These are phyloP conservation scores for Triticum urartu DNA, from an alignment of 176 grass and related monocot genomes.

Conservation along the genomic window DNA sequence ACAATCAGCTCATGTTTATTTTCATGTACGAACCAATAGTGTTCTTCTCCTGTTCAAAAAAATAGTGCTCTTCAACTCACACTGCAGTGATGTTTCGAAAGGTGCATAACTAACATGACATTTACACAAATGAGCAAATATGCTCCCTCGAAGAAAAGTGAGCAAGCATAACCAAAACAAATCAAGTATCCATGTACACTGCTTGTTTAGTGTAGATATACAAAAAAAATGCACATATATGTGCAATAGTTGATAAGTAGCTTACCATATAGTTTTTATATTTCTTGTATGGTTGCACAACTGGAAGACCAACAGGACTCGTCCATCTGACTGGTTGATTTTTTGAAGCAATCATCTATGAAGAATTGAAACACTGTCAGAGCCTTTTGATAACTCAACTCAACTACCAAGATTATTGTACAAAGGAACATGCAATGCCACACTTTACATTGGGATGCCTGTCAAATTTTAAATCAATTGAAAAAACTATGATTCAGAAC, in stretches of 20 bases:
- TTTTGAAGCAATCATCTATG: conserved; percentile 86
- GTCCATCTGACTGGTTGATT: conserved; percentile 94
- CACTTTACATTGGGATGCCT: background rate
- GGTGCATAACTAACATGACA: background rate
- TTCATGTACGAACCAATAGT: too few relatives aligned
- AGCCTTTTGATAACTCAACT: conserved; percentile 21
- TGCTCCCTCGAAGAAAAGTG: background rate
- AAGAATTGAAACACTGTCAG: conserved; percentile 22
- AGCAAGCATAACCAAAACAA: background rate
- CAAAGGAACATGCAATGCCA: background rate
- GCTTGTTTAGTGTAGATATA: conserved; percentile 6
- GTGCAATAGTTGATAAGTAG: conserved; percentile 31
- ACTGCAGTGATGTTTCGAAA: background rate
- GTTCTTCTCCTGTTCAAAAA: background rate
- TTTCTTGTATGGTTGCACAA: conserved; percentile 94
- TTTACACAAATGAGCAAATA: background rate
- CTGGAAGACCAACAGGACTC: conserved; percentile 85
- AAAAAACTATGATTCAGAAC: conserved; percentile 8
- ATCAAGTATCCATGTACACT: background rate
- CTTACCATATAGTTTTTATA: conserved; percentile 80
- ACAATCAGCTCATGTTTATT: background rate
- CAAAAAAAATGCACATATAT: background rate
- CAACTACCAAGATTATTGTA: conserved; percentile 17
- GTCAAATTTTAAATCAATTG: conserved; percentile 7
- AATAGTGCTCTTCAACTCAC: background rate